Conservation (phyloP, 2,329 filamentous ascomycete genomes). For the Penicillium sp. region DNA sequence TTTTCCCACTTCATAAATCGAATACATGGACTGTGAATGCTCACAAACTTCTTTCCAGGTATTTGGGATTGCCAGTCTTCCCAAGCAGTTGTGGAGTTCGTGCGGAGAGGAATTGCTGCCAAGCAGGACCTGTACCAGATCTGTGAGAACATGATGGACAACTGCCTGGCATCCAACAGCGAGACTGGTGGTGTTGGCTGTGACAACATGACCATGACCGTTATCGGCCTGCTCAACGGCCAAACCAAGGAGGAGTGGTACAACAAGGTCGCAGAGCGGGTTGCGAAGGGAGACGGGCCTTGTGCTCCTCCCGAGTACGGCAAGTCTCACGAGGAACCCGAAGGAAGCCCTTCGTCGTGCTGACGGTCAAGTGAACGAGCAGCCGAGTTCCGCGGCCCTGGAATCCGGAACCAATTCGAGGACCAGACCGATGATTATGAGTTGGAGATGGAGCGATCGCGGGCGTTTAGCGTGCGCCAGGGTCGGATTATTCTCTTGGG, state of each 20-base stretch:
- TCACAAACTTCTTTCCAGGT: slow-evolving; percentile 60
- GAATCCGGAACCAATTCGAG: slow-evolving; percentile 81
- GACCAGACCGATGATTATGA: slow-evolving; percentile 70
- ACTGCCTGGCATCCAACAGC: slow-evolving; percentile 95
- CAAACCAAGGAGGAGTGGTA: slow-evolving; percentile 99
- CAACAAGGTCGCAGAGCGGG: slow-evolving; percentile 88
- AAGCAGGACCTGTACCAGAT: slow-evolving; percentile 95
- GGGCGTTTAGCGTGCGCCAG: slow-evolving; percentile 73
- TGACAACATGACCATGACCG: slow-evolving; percentile 99
- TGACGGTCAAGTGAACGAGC: slow-evolving; percentile 48
- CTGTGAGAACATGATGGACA: slow-evolving; percentile 99
- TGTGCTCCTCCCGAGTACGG: slow-evolving; percentile 99
- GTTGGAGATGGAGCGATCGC: slow-evolving; percentile 58
- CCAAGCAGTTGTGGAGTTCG: slow-evolving; percentile 95
- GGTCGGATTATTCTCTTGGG: slow-evolving; percentile 93
- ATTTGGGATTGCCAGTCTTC: slow-evolving; percentile 99
- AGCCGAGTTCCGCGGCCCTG: slow-evolving; percentile 86
- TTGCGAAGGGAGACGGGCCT: slow-evolving; percentile 95
- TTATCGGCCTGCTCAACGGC: slow-evolving; percentile 87
- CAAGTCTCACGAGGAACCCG: slow-evolving; percentile 68
- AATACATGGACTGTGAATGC: not conserved
- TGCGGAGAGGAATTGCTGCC: slow-evolving; percentile 91
- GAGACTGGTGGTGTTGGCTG: slow-evolving; percentile 97
- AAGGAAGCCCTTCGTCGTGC: slow-evolving; percentile 45
- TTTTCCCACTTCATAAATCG: not conserved